Conservation (phyloP, 2,329 filamentous ascomycete species). For the Colletotrichum cordylinicola region DNA sequence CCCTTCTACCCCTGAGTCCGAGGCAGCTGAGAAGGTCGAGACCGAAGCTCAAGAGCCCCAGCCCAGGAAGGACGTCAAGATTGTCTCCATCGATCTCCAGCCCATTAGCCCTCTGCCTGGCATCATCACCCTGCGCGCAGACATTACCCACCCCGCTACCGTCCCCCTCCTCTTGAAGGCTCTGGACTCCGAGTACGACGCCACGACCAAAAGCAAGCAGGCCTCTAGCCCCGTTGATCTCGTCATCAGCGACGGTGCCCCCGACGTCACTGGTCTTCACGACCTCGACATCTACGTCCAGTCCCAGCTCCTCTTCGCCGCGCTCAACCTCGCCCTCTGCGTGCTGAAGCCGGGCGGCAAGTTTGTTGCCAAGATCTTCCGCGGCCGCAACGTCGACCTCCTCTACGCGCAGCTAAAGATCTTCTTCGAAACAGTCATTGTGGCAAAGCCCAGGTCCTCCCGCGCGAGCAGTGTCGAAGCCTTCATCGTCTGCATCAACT, state of each 20-base stretch:
- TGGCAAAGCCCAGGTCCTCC: conserved; percentile 93
- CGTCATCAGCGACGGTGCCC: conserved; percentile 93
- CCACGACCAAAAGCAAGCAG: conserved; percentile 47
- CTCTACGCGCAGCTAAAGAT: conserved; percentile 93
- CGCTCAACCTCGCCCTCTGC: conserved; percentile 90
- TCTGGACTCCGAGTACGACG: conserved; percentile 74
- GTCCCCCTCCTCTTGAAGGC: conserved; percentile 87
- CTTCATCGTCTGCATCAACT: conserved; percentile 94
- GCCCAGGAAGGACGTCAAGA: conserved; percentile 78
- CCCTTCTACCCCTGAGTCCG: conserved; percentile 23
- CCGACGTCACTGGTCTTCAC: conserved; percentile 95
- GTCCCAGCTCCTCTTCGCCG: conserved; percentile 91
- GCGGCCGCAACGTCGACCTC: conserved; percentile 92
- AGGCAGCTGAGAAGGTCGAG: neutral
- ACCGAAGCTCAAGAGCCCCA: conserved; percentile 32
- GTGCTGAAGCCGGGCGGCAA: conserved; percentile 92
- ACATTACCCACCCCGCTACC: conserved; percentile 96
- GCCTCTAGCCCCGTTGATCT: conserved; percentile 85
- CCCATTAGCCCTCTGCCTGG: conserved; percentile 94
- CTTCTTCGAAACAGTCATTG: conserved; percentile 85
- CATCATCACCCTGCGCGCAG: conserved; percentile 89
- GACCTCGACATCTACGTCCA: conserved; percentile 99
- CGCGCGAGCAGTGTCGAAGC: conserved; percentile 97
- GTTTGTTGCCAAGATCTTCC: conserved; percentile 98
- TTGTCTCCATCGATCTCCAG: conserved; percentile 94